Conservation (phyloP, 257 asterid genomes). For the Solanum dulcamara region DNA sequence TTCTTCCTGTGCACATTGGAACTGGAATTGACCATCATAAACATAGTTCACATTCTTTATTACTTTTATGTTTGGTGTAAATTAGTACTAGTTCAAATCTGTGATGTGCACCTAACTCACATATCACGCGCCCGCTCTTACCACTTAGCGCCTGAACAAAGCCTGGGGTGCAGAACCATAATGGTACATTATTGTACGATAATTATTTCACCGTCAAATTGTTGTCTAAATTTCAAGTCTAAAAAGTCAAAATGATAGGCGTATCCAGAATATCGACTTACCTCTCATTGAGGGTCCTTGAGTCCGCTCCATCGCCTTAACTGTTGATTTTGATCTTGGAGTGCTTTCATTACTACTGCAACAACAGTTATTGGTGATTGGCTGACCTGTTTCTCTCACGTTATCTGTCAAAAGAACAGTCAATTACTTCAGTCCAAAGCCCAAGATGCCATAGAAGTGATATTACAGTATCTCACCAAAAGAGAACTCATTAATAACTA, state of each 20-base stretch:
- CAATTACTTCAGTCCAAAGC: slow-evolving; percentile 1
- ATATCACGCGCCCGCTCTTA: neutral
- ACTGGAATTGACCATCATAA: neutral
- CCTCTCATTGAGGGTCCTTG: slow-evolving; percentile 19
- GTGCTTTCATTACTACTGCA: slow-evolving; percentile 49
- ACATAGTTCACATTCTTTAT: neutral
- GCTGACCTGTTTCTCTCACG: slow-evolving; percentile 32
- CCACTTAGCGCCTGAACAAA: neutral
- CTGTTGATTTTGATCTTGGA: slow-evolving; percentile 44
- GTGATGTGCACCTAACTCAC: neutral
- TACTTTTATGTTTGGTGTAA: neutral
- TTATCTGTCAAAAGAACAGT: slow-evolving; percentile 29
- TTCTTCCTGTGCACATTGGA: neutral
- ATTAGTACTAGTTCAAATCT: neutral
- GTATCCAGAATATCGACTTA: neutral
- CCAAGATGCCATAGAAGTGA: neutral
- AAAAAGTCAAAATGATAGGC: neutral
- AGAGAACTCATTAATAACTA: neutral
- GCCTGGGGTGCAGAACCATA: neutral
- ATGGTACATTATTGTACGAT: neutral
- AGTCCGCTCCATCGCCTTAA: slow-evolving; percentile 23
- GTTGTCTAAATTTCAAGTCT: neutral
- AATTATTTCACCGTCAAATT: neutral
- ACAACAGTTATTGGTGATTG: slow-evolving; percentile 28
- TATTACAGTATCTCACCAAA: neutral